A percentile compares a stretch with the other conserved stretches of the same genome.
Evolutionary conservation across 768 basidiomycete genomes (phyloP).

Genomic region (Russula brevipes): DNA sequence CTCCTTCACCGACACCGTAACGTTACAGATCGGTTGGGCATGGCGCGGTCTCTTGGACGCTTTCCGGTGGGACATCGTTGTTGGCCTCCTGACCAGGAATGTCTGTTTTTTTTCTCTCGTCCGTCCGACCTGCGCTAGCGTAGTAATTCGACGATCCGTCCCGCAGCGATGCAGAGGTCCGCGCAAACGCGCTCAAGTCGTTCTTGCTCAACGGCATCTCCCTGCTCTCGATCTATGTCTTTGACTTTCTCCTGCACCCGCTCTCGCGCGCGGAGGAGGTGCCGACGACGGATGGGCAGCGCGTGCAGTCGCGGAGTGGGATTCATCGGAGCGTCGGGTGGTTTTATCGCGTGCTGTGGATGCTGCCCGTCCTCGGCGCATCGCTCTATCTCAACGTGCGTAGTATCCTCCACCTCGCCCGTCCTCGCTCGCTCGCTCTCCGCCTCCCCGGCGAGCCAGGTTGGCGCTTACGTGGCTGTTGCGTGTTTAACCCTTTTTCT

Average conservation of each 20-base stretch:
- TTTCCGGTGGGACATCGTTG: slow-evolving; percentile 64
- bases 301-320: slow-evolving; percentile 54
- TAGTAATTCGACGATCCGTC: not conserved
- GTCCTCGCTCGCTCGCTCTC: no score
- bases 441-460: no score
- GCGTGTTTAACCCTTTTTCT: not conserved
- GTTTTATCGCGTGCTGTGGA: slow-evolving; percentile 75
- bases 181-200: slow-evolving; percentile 69
- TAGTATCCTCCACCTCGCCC: slow-evolving; percentile 10
- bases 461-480: not conserved
- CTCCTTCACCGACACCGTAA: slow-evolving; percentile 52
- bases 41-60: slow-evolving; percentile 62
- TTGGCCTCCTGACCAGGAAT: slow-evolving; percentile 55
- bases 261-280: slow-evolving; percentile 41
- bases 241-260: slow-evolving; percentile 66
- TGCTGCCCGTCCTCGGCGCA: slow-evolving; percentile 66
- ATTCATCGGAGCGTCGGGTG: slow-evolving; percentile 66
- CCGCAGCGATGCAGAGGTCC: slow-evolving; percentile 68
- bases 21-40: slow-evolving; percentile 56
- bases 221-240: slow-evolving; percentile 66
- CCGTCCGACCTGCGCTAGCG: not conserved
- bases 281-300: slow-evolving; percentile 26
- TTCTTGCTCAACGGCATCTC: slow-evolving; percentile 67
- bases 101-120: slow-evolving; percentile 21
- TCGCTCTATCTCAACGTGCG: slow-evolving; percentile 82